Conservation (phyloP, 345 rosid species). For the Hibiscus tridactylites region DNA sequence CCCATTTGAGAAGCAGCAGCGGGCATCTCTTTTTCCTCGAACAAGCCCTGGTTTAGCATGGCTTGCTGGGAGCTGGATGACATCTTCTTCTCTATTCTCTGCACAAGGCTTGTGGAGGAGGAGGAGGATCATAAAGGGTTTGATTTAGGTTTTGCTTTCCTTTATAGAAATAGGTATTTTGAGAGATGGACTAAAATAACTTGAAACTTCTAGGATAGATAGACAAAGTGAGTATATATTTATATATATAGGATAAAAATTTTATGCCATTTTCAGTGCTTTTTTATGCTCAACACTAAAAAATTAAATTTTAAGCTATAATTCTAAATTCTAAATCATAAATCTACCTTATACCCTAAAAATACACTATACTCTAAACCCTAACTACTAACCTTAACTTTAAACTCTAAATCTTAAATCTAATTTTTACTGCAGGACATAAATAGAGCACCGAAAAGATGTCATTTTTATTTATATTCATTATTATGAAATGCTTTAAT, state of each 20-base stretch:
- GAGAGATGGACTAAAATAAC: not conserved
- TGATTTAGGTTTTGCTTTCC: not conserved
- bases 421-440: too few relatives aligned
- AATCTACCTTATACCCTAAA: too few relatives aligned
- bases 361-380: too few relatives aligned
- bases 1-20: constrained; percentile 39
- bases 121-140: constrained; percentile 19
- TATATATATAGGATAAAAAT: too few relatives aligned
- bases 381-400: too few relatives aligned
- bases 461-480: not conserved
- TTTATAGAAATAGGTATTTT: not conserved
- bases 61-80: constrained; percentile 39
- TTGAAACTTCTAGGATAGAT: constrained; percentile 14
- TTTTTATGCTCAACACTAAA: too few relatives aligned
- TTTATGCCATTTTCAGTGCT: too few relatives aligned
- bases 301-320: too few relatives aligned
- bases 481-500: constrained; percentile 10
- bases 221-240: not conserved
- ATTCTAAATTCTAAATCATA: too few relatives aligned
- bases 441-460: too few relatives aligned
- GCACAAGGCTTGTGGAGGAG: constrained; percentile 2
- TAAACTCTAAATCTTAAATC: too few relatives aligned
- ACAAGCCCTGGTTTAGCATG: constrained; percentile 40
- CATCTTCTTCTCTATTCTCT: constrained; percentile 23
- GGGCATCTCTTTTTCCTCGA: constrained; percentile 45